phyloP scores from a whole-genome alignment of 257 asterid genomes.

The Solanum habrochaites region DNA sequence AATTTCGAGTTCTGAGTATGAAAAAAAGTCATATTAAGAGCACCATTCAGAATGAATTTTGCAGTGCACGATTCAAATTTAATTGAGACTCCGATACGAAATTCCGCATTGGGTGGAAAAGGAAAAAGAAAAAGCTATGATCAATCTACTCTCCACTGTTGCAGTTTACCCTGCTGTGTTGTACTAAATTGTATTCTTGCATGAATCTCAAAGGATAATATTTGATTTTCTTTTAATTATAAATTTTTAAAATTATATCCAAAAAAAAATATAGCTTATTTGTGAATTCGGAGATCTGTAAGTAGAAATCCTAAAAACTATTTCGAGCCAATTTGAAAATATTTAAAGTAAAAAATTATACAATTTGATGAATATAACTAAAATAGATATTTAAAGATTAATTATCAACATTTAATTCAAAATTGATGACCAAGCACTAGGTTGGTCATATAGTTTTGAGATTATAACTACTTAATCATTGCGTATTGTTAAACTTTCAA shows the following conservation, averaged over 20 bases:
- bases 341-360: no score
- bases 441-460: no score
- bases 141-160: not conserved
- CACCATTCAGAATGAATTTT: no score
- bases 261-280: no score
- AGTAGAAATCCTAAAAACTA: not conserved
- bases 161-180: not conserved
- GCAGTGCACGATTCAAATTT: rapidly evolving
- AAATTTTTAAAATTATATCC: no score
- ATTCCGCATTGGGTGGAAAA: no score
- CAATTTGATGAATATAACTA: not conserved
- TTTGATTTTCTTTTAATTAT: no score
- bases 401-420: not conserved
- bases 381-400: not conserved
- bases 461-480: no score
- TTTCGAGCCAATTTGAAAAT: not conserved
- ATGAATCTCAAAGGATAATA: not conserved
- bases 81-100: rapidly evolving
- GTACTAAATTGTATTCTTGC: not conserved
- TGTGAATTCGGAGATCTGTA: not conserved
- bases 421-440: no score
- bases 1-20: rapidly evolving
- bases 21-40: no score
- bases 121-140: not conserved
- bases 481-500: not conserved